Conservation (phyloP, 2,329 filamentous ascomycete genomes). For the Neonectria coccinea region DNA sequence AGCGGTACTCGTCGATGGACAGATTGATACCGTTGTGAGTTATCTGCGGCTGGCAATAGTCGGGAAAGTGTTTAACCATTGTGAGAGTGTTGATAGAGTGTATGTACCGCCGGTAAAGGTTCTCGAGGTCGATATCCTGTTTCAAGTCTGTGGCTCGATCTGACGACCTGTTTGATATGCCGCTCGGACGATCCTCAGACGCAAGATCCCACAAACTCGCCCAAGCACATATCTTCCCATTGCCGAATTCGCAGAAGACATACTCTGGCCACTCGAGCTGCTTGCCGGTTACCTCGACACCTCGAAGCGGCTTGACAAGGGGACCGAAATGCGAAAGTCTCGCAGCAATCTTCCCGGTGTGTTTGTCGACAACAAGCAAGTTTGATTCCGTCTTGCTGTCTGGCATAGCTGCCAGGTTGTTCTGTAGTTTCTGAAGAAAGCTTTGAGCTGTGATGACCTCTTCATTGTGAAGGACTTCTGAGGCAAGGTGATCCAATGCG, state of each 20-base stretch:
- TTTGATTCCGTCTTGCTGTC: background rate
- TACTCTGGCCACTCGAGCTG: background rate
- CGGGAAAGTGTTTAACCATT: background rate
- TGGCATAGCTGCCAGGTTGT: background rate
- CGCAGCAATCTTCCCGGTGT: background rate
- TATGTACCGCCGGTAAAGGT: background rate
- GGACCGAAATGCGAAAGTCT: background rate
- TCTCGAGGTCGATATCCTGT: background rate
- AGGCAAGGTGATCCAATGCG: background rate
- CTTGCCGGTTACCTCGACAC: background rate
- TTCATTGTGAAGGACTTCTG: background rate
- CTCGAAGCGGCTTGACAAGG: background rate
- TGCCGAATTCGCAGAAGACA: background rate
- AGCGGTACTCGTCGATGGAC: background rate
- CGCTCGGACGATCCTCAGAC: too few species aligned
- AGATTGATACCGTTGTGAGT: background rate
- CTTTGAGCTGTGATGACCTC: background rate
- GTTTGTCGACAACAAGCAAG: background rate
- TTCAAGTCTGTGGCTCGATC: background rate
- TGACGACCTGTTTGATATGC: background rate
- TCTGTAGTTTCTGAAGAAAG: background rate
- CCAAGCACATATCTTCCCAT: background rate
- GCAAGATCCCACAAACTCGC: background rate
- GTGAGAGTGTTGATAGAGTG: background rate
- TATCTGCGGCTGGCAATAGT: background rate